Percentiles rank a stretch among this genome's conserved stretches.
These are phyloP conservation scores for Termitomyces sp. DNA, from an alignment of 768 basidiomycete genomes.

Conservation along the genomic window DNA sequence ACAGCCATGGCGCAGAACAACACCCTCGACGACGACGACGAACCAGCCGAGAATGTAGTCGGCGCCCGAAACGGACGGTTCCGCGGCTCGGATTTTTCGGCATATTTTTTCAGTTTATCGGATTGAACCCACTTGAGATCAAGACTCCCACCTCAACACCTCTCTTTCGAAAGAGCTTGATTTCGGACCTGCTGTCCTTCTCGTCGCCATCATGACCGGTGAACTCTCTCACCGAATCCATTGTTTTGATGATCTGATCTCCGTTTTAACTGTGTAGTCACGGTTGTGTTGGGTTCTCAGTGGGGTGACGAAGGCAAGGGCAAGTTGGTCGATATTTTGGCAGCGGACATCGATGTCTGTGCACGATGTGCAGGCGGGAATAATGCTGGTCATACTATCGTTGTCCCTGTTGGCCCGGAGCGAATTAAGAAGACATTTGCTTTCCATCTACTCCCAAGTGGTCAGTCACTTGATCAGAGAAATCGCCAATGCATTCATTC, in stretches of 20 bases:
- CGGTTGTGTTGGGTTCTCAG: slow-evolving; percentile 81
- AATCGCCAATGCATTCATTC: slow-evolving; percentile 6
- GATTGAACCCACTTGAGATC: not conserved
- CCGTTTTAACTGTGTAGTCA: slow-evolving; percentile 25
- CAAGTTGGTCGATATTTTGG: slow-evolving; percentile 95
- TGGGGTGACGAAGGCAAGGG: slow-evolving; percentile 96
- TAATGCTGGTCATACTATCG: slow-evolving; percentile 98
- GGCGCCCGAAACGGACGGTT: not conserved
- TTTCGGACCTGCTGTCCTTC: not conserved
- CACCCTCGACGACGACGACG: not conserved
- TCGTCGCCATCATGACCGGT: slow-evolving; percentile 6
- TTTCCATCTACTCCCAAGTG: slow-evolving; percentile 93
- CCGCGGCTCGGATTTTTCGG: slow-evolving; percentile 5
- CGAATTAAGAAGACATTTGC: slow-evolving; percentile 80
- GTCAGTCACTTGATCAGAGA: slow-evolving; percentile 29
- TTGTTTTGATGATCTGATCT: not conserved
- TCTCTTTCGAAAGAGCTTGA: not conserved
- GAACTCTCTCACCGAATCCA: not conserved
- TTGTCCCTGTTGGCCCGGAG: slow-evolving; percentile 67
- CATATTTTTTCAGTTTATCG: not conserved
- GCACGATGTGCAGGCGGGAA: slow-evolving; percentile 97
- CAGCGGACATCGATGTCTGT: slow-evolving; percentile 85
- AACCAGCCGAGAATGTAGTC: not conserved
- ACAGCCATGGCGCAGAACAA: slow-evolving; percentile 32
- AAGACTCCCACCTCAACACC: not conserved